A percentile compares a stretch with the other conserved stretches of the same genome.
These are phyloP conservation scores for Mycena sp. DNA, from an alignment of 1,284 basidiomycete genomes.

Conservation along the genomic window DNA sequence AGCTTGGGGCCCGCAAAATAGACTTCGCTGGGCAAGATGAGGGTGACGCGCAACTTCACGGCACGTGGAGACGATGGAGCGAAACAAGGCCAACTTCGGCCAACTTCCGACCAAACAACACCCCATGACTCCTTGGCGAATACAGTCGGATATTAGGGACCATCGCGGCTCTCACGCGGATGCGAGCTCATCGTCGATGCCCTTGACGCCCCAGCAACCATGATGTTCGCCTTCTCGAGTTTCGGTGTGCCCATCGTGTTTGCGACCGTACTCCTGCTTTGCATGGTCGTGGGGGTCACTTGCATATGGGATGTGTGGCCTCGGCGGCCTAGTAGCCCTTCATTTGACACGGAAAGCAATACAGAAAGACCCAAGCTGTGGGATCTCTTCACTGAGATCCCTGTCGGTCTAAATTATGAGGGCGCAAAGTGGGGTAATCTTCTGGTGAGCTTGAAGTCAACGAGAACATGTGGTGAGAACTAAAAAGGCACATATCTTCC, in stretches of 20 bases:
- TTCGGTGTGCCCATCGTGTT: constrained; percentile 9
- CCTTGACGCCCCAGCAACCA: neutral
- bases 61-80: too few species aligned
- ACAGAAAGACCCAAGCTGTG: neutral
- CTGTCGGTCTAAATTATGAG: too few species aligned
- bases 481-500: too few species aligned
- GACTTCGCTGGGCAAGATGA: neutral
- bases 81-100: too few species aligned
- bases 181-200: too few species aligned
- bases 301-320: constrained; percentile 9
- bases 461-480: too few species aligned
- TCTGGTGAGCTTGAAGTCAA: too few species aligned
- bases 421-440: too few species aligned
- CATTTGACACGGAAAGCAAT: neutral
- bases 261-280: neutral
- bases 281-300: neutral
- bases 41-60: neutral
- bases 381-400: neutral
- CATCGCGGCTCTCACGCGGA: too few species aligned
- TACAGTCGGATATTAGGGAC: too few species aligned
- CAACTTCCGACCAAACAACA: too few species aligned
- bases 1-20: neutral
- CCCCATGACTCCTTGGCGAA: too few species aligned
- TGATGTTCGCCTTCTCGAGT: constrained; percentile 8
- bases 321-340: neutral